A percentile compares a stretch with the other conserved stretches of the same genome.
These are phyloP conservation scores for Trichoderma virens DNA, from an alignment of 495 filamentous ascomycete genomes.

Conservation along the genomic window DNA sequence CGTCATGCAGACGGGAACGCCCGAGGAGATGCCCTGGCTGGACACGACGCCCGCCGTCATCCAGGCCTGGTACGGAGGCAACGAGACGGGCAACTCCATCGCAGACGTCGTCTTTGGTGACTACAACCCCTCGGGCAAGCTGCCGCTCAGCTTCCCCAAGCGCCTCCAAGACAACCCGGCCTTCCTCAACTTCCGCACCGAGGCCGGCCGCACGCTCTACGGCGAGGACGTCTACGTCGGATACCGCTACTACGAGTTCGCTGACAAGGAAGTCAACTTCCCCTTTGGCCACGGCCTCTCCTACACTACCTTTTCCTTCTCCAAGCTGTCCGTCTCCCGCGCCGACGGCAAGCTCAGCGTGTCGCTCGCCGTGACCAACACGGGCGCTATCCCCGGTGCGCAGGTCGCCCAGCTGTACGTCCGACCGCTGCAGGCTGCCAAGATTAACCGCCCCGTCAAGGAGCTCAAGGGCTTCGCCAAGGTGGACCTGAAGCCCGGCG, in stretches of 20 bases:
- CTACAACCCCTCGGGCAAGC: conserved; percentile 58
- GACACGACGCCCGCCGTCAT: conserved; percentile 41
- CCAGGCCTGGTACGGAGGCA: conserved; percentile 53
- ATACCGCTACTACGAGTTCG: conserved; percentile 68
- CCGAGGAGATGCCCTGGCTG: conserved; percentile 59
- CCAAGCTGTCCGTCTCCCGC: conserved; percentile 35
- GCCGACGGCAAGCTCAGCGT: conserved; percentile 34
- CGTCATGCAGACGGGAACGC: conserved; percentile 57
- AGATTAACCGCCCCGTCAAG: conserved; percentile 52
- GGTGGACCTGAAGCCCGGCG: conserved; percentile 54
- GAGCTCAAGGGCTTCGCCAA: conserved; percentile 72
- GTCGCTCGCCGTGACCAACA: conserved; percentile 42
- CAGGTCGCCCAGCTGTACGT: conserved; percentile 61
- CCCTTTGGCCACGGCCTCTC: conserved; percentile 69
- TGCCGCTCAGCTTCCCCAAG: conserved; percentile 60
- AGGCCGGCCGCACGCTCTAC: conserved; percentile 63
- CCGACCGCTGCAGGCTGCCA: conserved; percentile 34
- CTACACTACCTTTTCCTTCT: conserved; percentile 61
- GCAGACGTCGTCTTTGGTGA: conserved; percentile 62
- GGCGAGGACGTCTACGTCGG: conserved; percentile 73
- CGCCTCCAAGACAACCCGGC: conserved; percentile 65
- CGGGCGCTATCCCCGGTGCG: conserved; percentile 53
- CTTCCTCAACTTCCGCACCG: conserved; percentile 64
- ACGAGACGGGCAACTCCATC: conserved; percentile 57
- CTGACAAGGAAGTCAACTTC: conserved; percentile 53